Conservation (phyloP, 257 asterid genomes). For the Nyctanthes arbortristis region DNA sequence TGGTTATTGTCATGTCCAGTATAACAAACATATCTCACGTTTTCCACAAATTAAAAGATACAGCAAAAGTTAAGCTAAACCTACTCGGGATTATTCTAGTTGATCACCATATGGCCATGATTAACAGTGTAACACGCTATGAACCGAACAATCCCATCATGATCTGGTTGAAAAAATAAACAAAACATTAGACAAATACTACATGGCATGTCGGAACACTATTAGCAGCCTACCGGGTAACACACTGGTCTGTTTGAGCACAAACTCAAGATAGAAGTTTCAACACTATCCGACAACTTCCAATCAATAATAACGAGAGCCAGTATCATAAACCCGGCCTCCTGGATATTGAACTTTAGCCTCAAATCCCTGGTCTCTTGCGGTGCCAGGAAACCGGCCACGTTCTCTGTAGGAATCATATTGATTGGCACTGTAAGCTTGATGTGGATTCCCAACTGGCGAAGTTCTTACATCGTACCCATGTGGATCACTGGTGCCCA, state of each 20-base stretch:
- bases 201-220: background rate
- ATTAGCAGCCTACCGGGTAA: slow-evolving; percentile 13
- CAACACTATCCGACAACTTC: background rate
- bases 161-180: background rate
- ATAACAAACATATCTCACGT: too few relatives aligned
- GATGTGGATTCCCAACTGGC: slow-evolving; percentile 30
- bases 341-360: slow-evolving; percentile 42
- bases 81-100: background rate
- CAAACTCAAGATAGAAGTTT: background rate
- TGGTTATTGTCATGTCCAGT: too few relatives aligned
- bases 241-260: background rate
- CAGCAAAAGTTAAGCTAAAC: too few relatives aligned
- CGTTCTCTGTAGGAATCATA: slow-evolving; percentile 39
- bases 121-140: too few relatives aligned
- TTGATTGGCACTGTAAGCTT: slow-evolving; percentile 30
- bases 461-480: slow-evolving; percentile 24
- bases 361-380: slow-evolving; percentile 40
- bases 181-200: background rate
- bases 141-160: background rate
- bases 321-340: slow-evolving; percentile 37
- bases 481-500: slow-evolving; percentile 28
- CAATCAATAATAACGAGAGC: slow-evolving; percentile 37
- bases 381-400: slow-evolving; percentile 29
- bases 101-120: too few relatives aligned
- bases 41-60: too few relatives aligned